Conservation (phyloP, 2,329 filamentous ascomycete genomes). For the Penicillium paneum region DNA sequence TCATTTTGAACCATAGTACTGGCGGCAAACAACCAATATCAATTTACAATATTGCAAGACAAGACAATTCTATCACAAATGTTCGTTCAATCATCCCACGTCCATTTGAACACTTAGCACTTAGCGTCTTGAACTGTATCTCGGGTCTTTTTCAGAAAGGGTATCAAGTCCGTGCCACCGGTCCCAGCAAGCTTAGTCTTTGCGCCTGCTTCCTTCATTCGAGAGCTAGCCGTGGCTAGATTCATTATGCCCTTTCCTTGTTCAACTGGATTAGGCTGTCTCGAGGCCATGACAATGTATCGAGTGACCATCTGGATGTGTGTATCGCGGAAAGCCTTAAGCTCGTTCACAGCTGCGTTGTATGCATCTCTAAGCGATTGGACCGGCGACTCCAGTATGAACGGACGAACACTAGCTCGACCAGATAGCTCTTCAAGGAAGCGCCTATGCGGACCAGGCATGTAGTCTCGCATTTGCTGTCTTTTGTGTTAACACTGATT, state of each 20-base stretch:
- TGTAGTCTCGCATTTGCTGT: slow-evolving; percentile 54
- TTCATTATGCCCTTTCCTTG: slow-evolving; percentile 30
- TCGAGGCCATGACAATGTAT: slow-evolving; percentile 50
- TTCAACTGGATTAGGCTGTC: slow-evolving; percentile 12
- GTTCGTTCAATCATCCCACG: neutral
- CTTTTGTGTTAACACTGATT: slow-evolving; percentile 1
- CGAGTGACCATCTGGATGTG: slow-evolving; percentile 54
- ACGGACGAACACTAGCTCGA: slow-evolving; percentile 47
- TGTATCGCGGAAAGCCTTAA: slow-evolving; percentile 49
- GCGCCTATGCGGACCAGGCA: slow-evolving; percentile 52
- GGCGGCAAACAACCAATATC: neutral
- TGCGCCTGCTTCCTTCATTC: slow-evolving; percentile 30
- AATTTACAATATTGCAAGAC: neutral
- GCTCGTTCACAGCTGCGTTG: slow-evolving; percentile 45
- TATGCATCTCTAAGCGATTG: slow-evolving; percentile 41
- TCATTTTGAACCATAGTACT: neutral
- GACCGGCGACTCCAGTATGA: slow-evolving; percentile 37
- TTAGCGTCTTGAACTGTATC: slow-evolving; percentile 49
- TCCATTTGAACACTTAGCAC: slow-evolving; percentile 19
- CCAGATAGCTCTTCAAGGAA: slow-evolving; percentile 49
- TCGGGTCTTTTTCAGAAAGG: slow-evolving; percentile 52
- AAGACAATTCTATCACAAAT: neutral
- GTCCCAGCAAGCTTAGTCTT: slow-evolving; percentile 47
- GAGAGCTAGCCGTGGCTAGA: slow-evolving; percentile 47
- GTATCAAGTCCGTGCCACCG: slow-evolving; percentile 53